These are phyloP conservation scores for Hypoxylon intermedium DNA, from an alignment of 495 filamentous ascomycete species.

Conservation along the genomic window DNA sequence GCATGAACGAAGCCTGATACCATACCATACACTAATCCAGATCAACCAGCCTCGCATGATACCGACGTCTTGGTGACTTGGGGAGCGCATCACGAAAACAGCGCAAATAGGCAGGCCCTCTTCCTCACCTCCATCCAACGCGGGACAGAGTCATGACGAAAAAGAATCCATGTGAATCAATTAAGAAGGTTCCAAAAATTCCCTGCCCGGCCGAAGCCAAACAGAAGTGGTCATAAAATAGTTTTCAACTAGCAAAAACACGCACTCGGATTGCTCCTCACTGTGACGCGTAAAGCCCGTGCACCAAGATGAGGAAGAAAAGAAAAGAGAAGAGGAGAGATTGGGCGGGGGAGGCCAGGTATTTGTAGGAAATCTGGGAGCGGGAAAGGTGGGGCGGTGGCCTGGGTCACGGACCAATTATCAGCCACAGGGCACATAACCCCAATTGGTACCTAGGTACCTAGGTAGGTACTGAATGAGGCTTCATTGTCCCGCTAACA, in stretches of 20 bases:
- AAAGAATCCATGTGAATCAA: constrained; percentile 28
- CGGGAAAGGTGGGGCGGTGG: constrained; percentile 5
- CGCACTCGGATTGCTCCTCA: constrained; percentile 41
- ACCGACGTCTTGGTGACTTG: not conserved
- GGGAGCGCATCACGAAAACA: not conserved
- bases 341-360: not conserved
- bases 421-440: not conserved
- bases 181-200: constrained; percentile 42
- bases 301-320: constrained; percentile 37
- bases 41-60: no score
- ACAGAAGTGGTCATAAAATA: constrained; percentile 44
- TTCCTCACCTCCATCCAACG: constrained; percentile 34
- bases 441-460: not conserved
- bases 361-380: constrained; percentile 13
- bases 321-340: constrained; percentile 8
- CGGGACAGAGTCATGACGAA: constrained; percentile 32
- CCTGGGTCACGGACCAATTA: not conserved
- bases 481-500: not conserved
- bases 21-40: no score
- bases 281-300: constrained; percentile 40
- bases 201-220: constrained; percentile 38
- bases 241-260: constrained; percentile 50
- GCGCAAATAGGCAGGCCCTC: no score
- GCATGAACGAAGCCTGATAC: no score
- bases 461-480: not conserved